Evolutionary conservation across 306 rosid species (phyloP).

Genomic region (Vigna unguiculata): DNA sequence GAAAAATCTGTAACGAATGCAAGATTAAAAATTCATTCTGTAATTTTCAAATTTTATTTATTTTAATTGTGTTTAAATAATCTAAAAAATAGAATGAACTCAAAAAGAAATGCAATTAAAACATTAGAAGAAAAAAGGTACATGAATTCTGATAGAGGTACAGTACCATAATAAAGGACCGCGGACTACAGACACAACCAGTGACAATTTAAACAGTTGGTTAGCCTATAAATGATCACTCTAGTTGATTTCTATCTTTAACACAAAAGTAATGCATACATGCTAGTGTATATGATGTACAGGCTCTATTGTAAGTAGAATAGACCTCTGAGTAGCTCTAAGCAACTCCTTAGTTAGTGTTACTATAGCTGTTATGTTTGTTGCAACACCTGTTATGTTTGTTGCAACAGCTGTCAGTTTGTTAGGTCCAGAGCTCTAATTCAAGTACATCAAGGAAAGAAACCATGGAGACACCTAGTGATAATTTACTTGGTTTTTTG

Average conservation of each 20-base stretch:
- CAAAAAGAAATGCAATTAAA: neutral
- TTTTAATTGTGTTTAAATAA: neutral
- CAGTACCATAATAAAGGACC: neutral
- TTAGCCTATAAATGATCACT: neutral
- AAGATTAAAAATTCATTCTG: neutral
- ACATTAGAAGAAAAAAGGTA: neutral
- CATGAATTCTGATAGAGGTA: neutral
- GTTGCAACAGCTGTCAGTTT: no score
- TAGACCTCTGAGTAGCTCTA: no score
- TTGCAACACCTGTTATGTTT: no score
- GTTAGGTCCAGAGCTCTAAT: no score
- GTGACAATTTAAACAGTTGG: neutral
- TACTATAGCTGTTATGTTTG: no score
- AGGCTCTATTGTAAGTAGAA: no score
- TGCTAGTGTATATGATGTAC: no score
- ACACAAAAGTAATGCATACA: conserved; percentile 13
- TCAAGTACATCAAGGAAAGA: neutral
- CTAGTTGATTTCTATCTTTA: neutral
- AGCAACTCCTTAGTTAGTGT: no score
- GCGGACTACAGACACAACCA: neutral
- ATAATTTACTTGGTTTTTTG: neutral
- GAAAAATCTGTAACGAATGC: neutral
- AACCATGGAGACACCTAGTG: neutral
- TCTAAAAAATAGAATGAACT: neutral
- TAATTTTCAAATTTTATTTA: neutral